Evolutionary conservation across 805 yeast genomes (phyloP), one percentile per base, ranked within the genome.

Genomic region (Blastobotrys parvus): DNA sequence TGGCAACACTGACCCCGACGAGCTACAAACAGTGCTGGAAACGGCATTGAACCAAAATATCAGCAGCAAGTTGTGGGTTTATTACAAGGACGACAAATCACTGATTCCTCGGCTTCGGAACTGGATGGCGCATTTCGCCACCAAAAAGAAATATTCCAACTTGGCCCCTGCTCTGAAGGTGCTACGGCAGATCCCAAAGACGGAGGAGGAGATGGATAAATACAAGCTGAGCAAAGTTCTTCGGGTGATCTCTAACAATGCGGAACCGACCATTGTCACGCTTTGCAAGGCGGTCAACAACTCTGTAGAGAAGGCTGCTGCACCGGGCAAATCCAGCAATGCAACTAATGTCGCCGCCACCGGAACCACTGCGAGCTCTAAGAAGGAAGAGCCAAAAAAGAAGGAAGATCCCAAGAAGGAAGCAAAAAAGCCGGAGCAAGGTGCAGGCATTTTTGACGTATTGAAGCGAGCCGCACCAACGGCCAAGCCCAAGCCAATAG

Each of bases 51-150:
- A 31, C 30, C 11, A 20, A 3, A 48, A 38, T 5, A 21, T 32
- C 6, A 13, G 20, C 13, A 35, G 19, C 6, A 25, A 25, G 29
- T 48, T 50, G 27, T 50, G 52, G 52, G 42, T n/a, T 8, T 17
- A 18, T 10, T 38, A 44, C 32, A 42, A 35, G 3, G 33, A 25
- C 16, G 39, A 31, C 27, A 33, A n/a, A 27, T 15, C 31, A n/a
- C 30, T 50, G n/a, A 19, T 46, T 3, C 45, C 42, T 5, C 38
- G 54, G 22, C 18, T 50, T 10, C 35, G 50, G 10, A 50, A 50
- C 39, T 50, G 50, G 50, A 19, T 50, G 32, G 49, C 43, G 6
- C 22, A 33, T 27, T 5, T 40, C 30, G 15, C 32, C 17, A 35
- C 41, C 22, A 38, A 22, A 23, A 42, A 45, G 41, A 37, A 22